Evolutionary conservation across 2,329 filamentous ascomycete species (phyloP), one percentile per base, ranked within the genome.

Genomic region (Emericellopsis atlantica): DNA sequence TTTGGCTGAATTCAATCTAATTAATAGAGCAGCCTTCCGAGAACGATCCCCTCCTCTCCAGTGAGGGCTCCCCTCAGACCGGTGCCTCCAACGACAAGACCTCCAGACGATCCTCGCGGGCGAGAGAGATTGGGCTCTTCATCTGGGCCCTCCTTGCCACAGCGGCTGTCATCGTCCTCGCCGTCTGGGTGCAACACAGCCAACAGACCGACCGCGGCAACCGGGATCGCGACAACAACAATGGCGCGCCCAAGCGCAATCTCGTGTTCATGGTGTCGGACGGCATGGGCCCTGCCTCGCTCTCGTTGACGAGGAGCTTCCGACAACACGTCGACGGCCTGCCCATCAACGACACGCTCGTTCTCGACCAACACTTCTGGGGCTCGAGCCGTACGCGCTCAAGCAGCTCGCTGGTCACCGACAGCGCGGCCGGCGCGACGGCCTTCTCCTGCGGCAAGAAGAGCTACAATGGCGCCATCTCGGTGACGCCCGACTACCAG

Each of bases 251-350:
- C 22, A 98, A 96, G 70, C 76, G 86, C 41, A 98, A 96, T 61
- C 70, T 98, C 40, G 82, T 98, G 52, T 96, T 98, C 69, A 98
- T 98, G 92, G 90, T 98, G 32, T 95, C 87, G 1, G 92, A 98
- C 59, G 92, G 92, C 54, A 98, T 98, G 92, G 92, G 92, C 0
- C 92, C 92, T 7, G 86, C 92, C 8, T 90, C 86, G 51, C 70
- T 98, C 41, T 84, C 83, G 22, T 62, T 98, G 57, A 95, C 92
- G 6, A 75, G 92, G 43, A 84, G 80, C 55, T 98, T 83, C 65
- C 79, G 84, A 49, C 92, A 98, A 60, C 75, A 81, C 50, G 71
- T 80, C 41, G 73, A 84, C 32, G 76, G 72, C 5, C 69, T 93
- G n/a, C 80, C 85, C 1, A 74, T 74, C 49, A 74, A 81, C 51